These are phyloP conservation scores for Coemansia nantahalensis DNA, from an alignment of 192 early-diverging fungal genomes.

Conservation along the genomic window DNA sequence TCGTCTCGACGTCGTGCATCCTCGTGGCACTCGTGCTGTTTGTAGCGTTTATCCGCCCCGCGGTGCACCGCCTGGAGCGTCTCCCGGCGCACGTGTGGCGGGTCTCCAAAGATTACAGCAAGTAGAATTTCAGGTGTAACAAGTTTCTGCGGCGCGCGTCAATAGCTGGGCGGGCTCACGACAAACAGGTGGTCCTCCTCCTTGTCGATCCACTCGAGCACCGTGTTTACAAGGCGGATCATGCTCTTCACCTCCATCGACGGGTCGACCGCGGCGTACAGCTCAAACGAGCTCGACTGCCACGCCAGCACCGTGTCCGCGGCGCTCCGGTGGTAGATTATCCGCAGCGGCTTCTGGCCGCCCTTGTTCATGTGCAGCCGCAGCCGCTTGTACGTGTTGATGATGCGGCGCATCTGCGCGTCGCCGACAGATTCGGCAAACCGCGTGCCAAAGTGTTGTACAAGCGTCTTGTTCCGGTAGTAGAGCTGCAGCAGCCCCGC, in stretches of 20 bases:
- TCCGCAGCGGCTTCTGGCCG: slow-evolving; percentile 29
- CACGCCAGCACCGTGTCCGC: slow-evolving; percentile 29
- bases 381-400: slow-evolving; percentile 60
- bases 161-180: slow-evolving; percentile 71
- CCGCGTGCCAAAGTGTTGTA: slow-evolving; percentile 46
- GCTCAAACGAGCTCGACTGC: slow-evolving; percentile 68
- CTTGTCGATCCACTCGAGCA: slow-evolving; percentile 76
- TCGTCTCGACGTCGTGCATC: slow-evolving; percentile 69
- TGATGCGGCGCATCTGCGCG: slow-evolving; percentile 41
- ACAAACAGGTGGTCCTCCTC: slow-evolving; percentile 75
- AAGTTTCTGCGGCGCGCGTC: slow-evolving; percentile 18
- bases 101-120: slow-evolving; percentile 37
- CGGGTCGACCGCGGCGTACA: slow-evolving; percentile 68
- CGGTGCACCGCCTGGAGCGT: slow-evolving; percentile 59
- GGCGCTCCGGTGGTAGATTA: slow-evolving; percentile 25
- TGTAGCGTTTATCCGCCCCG: slow-evolving; percentile 60
- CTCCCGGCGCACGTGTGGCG: slow-evolving; percentile 48
- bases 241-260: slow-evolving; percentile 61
- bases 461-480: slow-evolving; percentile 40
- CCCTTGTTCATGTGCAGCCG: slow-evolving; percentile 36
- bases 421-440: slow-evolving; percentile 27
- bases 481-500: slow-evolving; percentile 33
- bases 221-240: slow-evolving; percentile 62
- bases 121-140: background rate
- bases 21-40: slow-evolving; percentile 65